These are phyloP conservation scores for Schwanniomyces yamadae DNA, from an alignment of 805 yeast genomes.

Conservation along the genomic window DNA sequence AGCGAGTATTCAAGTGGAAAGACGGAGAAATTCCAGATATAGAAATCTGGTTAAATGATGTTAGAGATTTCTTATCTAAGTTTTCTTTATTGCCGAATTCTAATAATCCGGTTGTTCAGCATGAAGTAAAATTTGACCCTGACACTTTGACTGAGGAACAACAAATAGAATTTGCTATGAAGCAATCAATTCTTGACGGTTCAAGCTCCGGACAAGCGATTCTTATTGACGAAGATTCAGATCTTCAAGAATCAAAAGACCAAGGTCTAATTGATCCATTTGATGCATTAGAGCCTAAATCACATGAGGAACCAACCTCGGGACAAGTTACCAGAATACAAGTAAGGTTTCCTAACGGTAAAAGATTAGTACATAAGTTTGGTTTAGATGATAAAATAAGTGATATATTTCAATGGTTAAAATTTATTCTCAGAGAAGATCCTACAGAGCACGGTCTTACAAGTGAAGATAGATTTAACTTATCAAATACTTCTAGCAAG, in stretches of 20 bases:
- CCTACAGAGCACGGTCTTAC: conserved; percentile 54
- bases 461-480: conserved; percentile 24
- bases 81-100: conserved; percentile 65
- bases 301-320: conserved; percentile 67
- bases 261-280: conserved; percentile 39
- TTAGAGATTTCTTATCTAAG: conserved; percentile 62
- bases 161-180: conserved; percentile 74
- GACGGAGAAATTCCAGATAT: conserved; percentile 57
- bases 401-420: conserved; percentile 63
- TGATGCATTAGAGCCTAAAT: conserved; percentile 47
- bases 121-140: conserved; percentile 60
- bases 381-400: conserved; percentile 54
- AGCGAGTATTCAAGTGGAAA: conserved; percentile 76
- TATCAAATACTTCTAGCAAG: conserved; percentile 34
- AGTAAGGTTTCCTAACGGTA: conserved; percentile 81
- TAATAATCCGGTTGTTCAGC: conserved; percentile 64
- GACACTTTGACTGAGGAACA: conserved; percentile 75
- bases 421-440: conserved; percentile 51
- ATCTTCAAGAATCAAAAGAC: conserved; percentile 8
- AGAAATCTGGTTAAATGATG: conserved; percentile 62
- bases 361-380: conserved; percentile 62
- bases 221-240: conserved; percentile 18
- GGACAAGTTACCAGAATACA: conserved; percentile 69
- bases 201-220: conserved; percentile 28
- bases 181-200: conserved; percentile 52